Conservation (phyloP, 1,284 basidiomycete genomes). For the Moesziomyces sp. region DNA sequence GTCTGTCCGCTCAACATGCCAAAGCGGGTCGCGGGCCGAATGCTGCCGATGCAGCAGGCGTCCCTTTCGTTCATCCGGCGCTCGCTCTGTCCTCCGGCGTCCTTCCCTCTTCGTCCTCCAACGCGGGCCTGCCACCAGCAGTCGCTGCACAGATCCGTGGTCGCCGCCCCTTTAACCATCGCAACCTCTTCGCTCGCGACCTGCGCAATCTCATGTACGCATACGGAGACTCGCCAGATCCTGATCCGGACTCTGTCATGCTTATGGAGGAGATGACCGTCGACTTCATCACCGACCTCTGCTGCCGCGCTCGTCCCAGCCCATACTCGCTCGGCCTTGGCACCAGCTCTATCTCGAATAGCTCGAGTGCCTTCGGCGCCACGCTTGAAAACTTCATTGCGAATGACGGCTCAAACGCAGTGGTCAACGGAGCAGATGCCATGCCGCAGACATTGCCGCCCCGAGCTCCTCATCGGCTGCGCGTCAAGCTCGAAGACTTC, state of each 20-base stretch:
- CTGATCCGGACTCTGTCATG: conserved; percentile 84
- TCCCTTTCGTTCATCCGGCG: conserved; percentile 47
- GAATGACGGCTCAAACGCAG: conserved; percentile 19
- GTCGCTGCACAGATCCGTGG: conserved; percentile 28
- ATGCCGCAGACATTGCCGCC: conserved; percentile 29
- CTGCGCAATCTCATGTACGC: conserved; percentile 89
- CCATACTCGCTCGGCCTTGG: conserved; percentile 54
- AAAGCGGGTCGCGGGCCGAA: conserved; percentile 20
- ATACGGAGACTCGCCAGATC: conserved; percentile 90
- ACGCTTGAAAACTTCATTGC: conserved; percentile 23
- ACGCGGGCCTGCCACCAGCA: conserved; percentile 18
- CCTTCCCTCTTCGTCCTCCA: conserved; percentile 13
- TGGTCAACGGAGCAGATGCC: conserved; percentile 15
- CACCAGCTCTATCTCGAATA: conserved; percentile 42
- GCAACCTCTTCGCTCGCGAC: conserved; percentile 56
- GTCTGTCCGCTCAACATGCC: conserved; percentile 11
- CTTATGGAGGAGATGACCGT: conserved; percentile 94
- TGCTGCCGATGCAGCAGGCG: conserved; percentile 14
- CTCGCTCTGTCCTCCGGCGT: conserved; percentile 28
- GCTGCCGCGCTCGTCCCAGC: conserved; percentile 71
- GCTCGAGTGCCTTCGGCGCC: conserved; percentile 28
- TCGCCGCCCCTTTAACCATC: conserved; percentile 56
- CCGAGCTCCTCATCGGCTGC: conserved; percentile 46
- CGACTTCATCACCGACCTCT: conserved; percentile 86
- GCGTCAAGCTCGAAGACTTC: conserved; percentile 65